phyloP scores from a whole-genome alignment of 2,329 filamentous ascomycete genomes.

The Rutstroemia sp. region DNA sequence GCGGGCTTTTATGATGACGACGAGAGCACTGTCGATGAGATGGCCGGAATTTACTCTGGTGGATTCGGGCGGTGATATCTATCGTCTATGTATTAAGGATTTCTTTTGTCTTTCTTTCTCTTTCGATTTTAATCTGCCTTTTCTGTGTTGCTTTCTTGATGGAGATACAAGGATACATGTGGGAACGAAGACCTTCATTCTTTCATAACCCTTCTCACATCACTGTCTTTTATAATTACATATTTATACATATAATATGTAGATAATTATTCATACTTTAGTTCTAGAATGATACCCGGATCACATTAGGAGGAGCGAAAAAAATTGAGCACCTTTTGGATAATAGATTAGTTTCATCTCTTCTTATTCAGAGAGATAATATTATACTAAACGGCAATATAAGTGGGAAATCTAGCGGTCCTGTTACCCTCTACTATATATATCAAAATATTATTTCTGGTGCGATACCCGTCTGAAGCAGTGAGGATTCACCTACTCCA shows the following conservation, averaged over 20 bases:
- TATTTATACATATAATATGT: not conserved
- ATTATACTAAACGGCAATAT: no score
- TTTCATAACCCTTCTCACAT: not conserved
- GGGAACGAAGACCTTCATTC: not conserved
- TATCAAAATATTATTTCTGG: no score
- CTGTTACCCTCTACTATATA: no score
- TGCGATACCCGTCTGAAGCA: no score
- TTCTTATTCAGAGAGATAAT: no score
- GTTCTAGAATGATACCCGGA: slow-evolving; percentile 9
- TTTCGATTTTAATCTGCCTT: not conserved
- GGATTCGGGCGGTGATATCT: slow-evolving; percentile 1
- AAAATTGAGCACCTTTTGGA: no score
- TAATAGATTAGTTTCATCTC: no score
- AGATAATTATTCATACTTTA: not conserved
- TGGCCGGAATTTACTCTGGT: slow-evolving; percentile 10
- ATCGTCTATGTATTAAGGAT: not conserved
- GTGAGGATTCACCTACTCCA: no score
- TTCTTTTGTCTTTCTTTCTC: not conserved
- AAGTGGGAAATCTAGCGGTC: no score
- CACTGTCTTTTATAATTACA: not conserved
- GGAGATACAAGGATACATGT: not conserved
- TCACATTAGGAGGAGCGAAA: not conserved
- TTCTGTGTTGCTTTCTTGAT: no score
- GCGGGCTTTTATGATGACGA: slow-evolving; percentile 32
- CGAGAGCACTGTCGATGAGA: slow-evolving; percentile 21